These are phyloP conservation scores for Linaria vulgaris DNA, from an alignment of 257 asterid genomes.

Conservation along the genomic window DNA sequence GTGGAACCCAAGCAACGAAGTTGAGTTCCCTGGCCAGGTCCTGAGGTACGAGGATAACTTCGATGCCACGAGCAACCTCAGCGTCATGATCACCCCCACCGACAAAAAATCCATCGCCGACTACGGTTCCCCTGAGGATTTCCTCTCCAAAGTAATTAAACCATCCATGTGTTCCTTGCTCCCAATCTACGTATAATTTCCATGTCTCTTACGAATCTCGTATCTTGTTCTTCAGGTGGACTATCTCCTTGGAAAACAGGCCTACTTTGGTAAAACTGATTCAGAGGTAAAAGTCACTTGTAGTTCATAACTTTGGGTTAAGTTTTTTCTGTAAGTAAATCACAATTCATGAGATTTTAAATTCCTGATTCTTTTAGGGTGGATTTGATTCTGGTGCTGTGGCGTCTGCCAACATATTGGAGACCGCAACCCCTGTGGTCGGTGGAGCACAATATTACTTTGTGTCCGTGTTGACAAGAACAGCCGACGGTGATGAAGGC, in stretches of 20 bases:
- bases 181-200: too few relatives aligned
- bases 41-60: constrained; percentile 86
- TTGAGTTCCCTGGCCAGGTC: constrained; percentile 76
- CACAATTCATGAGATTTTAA: too few relatives aligned
- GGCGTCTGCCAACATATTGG: constrained; percentile 84
- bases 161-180: not conserved
- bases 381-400: constrained; percentile 79
- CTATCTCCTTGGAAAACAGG: constrained; percentile 80
- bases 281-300: constrained; percentile 61
- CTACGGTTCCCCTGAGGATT: constrained; percentile 68
- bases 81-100: constrained; percentile 57
- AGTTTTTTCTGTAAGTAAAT: too few relatives aligned
- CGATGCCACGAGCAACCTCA: constrained; percentile 59
- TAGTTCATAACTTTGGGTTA: too few relatives aligned
- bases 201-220: too few relatives aligned
- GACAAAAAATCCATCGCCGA: constrained; percentile 80
- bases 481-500: constrained; percentile 92
- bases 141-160: constrained; percentile 60
- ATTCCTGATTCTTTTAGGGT: constrained; percentile 42
- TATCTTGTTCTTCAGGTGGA: constrained; percentile 57
- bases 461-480: constrained; percentile 74
- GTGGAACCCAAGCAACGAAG: constrained; percentile 74
- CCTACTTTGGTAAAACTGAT: constrained; percentile 80
- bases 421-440: constrained; percentile 50
- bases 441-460: constrained; percentile 56